A percentile compares a stretch with the other conserved stretches of the same genome.
Evolutionary conservation across 306 rosid species (phyloP).

Genomic region (Castanea crenata): DNA sequence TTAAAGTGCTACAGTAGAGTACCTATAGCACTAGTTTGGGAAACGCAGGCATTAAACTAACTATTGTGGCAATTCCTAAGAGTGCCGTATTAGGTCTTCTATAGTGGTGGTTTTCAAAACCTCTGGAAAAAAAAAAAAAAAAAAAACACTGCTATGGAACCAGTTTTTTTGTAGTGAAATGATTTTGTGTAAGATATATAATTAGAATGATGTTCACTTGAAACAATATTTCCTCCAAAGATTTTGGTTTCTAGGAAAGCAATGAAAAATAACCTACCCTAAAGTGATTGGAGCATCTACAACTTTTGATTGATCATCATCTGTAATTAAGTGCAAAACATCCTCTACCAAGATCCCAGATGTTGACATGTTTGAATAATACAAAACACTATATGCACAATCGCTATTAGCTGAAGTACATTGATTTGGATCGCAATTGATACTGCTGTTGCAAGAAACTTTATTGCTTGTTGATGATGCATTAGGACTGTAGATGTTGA

Average conservation of each 20-base stretch:
- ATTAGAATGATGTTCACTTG: background rate
- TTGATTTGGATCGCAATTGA: conserved; percentile 28
- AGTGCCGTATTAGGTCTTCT: no score
- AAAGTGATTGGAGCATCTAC: conserved; percentile 48
- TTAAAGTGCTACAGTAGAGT: no score
- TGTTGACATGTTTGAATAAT: no score
- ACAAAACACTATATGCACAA: conserved; percentile 10
- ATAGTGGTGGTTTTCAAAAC: no score
- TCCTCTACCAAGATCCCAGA: conserved; percentile 60
- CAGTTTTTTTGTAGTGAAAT: background rate
- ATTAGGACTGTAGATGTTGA: conserved; percentile 61
- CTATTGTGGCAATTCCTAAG: no score
- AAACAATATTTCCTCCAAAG: background rate
- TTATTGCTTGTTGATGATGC: conserved; percentile 61
- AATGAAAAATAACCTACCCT: conserved; percentile 55
- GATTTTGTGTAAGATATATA: background rate
- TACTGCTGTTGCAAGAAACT: conserved; percentile 57
- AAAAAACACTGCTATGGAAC: background rate
- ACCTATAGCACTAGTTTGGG: no score
- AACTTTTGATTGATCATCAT: conserved; percentile 35
- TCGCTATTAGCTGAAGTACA: conserved; percentile 49
- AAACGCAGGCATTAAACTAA: no score
- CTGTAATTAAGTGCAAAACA: conserved; percentile 65
- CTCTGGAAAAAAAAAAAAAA: no score
- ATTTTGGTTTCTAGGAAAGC: background rate